These are phyloP conservation scores for Didymella lethalis DNA, from an alignment of 2,329 filamentous ascomycete genomes.

Conservation along the genomic window DNA sequence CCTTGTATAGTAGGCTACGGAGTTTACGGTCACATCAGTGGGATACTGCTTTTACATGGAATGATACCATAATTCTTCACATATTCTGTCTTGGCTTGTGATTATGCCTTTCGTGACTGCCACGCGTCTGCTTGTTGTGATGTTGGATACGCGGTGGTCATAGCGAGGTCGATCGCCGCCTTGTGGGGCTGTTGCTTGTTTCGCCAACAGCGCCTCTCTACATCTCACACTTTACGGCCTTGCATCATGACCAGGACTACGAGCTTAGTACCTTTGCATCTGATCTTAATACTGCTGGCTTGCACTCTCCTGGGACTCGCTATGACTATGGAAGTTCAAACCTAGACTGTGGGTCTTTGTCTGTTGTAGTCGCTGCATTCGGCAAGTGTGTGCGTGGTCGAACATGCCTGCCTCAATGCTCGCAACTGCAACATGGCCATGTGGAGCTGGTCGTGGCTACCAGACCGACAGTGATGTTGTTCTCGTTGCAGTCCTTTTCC, in stretches of 20 bases:
- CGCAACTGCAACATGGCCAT: not conserved
- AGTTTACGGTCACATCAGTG: conserved; percentile 45
- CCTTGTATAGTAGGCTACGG: conserved; percentile 48
- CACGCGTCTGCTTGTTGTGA: conserved; percentile 18
- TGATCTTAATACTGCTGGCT: not conserved
- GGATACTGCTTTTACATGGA: conserved; percentile 42
- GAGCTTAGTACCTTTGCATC: not conserved
- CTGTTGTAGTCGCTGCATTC: conserved; percentile 13
- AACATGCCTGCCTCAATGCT: conserved; percentile 10
- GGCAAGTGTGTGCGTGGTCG: conserved; percentile 17
- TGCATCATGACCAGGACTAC: not conserved
- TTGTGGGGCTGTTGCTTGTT: not conserved
- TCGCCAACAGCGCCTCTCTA: not conserved
- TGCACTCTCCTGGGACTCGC: not conserved
- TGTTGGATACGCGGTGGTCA: conserved; percentile 20
- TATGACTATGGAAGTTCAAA: not conserved
- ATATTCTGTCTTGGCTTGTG: not conserved
- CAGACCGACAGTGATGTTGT: not conserved
- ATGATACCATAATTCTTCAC: conserved; percentile 49
- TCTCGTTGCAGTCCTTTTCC: not conserved
- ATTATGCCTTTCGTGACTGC: not conserved
- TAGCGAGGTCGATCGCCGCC: not conserved
- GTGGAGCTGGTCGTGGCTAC: not conserved
- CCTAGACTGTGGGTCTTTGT: conserved; percentile 7
- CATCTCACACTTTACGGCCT: not conserved